Percentiles rank a stretch among this genome's conserved stretches.
phyloP scores from a whole-genome alignment of 176 grass and related monocot genomes.

The Elymus sibiricus region DNA sequence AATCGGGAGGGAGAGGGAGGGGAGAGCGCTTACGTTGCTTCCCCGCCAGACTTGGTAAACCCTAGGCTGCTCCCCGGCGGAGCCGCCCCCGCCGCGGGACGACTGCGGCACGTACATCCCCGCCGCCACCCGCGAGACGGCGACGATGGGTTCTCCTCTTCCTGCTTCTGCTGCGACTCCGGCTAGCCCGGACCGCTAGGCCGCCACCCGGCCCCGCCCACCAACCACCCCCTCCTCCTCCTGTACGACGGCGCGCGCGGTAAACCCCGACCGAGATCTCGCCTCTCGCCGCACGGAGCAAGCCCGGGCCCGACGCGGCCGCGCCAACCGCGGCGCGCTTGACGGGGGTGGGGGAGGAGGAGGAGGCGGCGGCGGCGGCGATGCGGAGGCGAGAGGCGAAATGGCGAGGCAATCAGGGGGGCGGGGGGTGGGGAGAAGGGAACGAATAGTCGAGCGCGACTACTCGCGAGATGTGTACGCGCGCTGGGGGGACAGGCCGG shows the following conservation, averaged over 20 bases:
- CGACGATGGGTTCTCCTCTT: too few relatives aligned
- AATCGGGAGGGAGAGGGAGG: background rate
- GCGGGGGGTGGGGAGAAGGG: background rate
- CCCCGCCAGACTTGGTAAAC: slow-evolving; percentile 90
- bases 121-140: background rate
- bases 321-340: too few relatives aligned
- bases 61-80: slow-evolving; percentile 55
- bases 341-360: background rate
- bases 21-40: slow-evolving; percentile 82
- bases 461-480: background rate
- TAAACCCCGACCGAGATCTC: slow-evolving; percentile 18
- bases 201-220: background rate
- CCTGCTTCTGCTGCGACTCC: background rate
- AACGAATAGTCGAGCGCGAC: slow-evolving; percentile 8
- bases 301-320: background rate
- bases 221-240: background rate
- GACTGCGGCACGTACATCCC: slow-evolving; percentile 73
- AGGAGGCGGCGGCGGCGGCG: background rate
- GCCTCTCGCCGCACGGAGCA: slow-evolving; percentile 22
- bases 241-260: background rate
- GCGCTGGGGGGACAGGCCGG: background rate
- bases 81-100: slow-evolving; percentile 32
- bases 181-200: background rate
- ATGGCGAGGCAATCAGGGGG: background rate
- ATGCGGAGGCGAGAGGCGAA: background rate